These are phyloP conservation scores for Carallia pectinifolia DNA, from an alignment of 345 rosid species.

Conservation along the genomic window DNA sequence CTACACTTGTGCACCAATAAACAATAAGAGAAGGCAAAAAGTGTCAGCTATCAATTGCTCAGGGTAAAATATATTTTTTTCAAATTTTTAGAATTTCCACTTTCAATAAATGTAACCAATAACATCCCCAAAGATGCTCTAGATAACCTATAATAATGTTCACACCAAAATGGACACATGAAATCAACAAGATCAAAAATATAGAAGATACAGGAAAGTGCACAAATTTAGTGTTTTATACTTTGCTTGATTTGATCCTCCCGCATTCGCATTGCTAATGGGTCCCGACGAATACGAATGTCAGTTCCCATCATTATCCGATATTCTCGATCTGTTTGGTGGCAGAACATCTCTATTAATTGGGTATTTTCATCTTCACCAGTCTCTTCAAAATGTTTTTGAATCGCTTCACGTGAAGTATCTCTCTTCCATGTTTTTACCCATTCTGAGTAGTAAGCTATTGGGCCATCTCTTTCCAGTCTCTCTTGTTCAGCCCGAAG, in stretches of 20 bases:
- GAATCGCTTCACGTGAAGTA: slow-evolving; percentile 80
- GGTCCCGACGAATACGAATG: slow-evolving; percentile 78
- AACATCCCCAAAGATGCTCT: neutral
- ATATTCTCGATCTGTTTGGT: slow-evolving; percentile 78
- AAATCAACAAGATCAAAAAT: slow-evolving; percentile 14
- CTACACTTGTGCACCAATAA: neutral
- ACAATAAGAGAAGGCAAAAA: neutral
- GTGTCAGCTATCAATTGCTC: neutral
- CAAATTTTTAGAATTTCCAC: neutral
- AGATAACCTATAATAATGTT: neutral
- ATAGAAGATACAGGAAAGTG: slow-evolving; percentile 11
- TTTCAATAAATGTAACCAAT: neutral
- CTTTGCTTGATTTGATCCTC: slow-evolving; percentile 96
- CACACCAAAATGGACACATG: slow-evolving; percentile 2
- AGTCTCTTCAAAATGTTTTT: slow-evolving; percentile 89
- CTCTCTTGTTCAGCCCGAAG: slow-evolving; percentile 77
- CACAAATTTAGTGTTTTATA: slow-evolving; percentile 27
- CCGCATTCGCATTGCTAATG: slow-evolving; percentile 83
- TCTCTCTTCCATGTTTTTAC: slow-evolving; percentile 89
- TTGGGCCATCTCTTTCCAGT: slow-evolving; percentile 63
- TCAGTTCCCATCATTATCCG: slow-evolving; percentile 94
- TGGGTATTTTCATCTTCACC: slow-evolving; percentile 93
- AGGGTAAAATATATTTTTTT: neutral
- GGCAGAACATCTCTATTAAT: slow-evolving; percentile 72
- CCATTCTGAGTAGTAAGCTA: slow-evolving; percentile 95